Percentiles rank a stretch among this genome's conserved stretches.
phyloP scores from a whole-genome alignment of 2,329 filamentous ascomycete genomes.

The Pezicula carpinea region DNA sequence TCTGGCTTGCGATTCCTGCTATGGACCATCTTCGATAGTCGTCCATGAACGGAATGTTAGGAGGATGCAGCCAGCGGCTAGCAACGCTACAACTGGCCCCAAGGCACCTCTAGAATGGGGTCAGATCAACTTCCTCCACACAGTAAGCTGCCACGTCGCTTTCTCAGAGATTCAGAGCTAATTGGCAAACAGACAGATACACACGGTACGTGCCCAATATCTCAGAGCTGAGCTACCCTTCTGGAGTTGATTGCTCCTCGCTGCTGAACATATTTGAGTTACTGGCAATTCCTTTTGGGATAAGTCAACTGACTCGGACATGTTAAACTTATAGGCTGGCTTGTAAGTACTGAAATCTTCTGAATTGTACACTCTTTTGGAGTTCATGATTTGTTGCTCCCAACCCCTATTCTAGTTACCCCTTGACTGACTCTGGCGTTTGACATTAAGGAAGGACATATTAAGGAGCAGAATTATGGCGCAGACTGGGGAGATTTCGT shows the following conservation, averaged over 20 bases:
- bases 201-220: conserved; percentile 37
- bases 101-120: conserved; percentile 27
- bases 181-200: conserved; percentile 19
- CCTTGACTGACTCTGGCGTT: too few species aligned
- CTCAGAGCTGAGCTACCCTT: too few species aligned
- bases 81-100: conserved; percentile 38
- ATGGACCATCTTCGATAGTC: conserved; percentile 36
- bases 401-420: too few species aligned
- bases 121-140: conserved; percentile 25
- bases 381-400: too few species aligned
- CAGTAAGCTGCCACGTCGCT: conserved; percentile 8
- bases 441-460: conserved; percentile 83
- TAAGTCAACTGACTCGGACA: too few species aligned
- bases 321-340: too few species aligned
- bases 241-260: too few species aligned
- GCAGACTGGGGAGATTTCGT: conserved; percentile 97
- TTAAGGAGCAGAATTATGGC: conserved; percentile 87
- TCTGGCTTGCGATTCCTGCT: conserved; percentile 38
- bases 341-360: too few species aligned
- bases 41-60: conserved; percentile 43
- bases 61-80: conserved; percentile 43
- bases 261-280: too few species aligned
- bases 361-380: too few species aligned
- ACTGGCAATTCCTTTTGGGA: too few species aligned
- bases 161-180: neutral